Evolutionary conservation across 2,329 filamentous ascomycete genomes (phyloP), one percentile per base, ranked within the genome.

Genomic region (Calonectria leucothoes): DNA sequence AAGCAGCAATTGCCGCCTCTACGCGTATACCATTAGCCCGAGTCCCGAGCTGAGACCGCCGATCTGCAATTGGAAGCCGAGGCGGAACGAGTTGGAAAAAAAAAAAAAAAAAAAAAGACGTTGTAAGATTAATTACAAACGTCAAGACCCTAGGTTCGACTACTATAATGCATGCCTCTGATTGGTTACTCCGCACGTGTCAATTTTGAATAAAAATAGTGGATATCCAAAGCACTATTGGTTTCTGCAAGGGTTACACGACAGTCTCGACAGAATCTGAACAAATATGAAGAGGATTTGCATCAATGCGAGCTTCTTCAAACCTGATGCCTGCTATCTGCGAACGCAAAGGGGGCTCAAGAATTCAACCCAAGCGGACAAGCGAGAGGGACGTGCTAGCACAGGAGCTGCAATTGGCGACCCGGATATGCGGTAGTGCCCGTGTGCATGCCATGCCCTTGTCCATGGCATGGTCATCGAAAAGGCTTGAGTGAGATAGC

Each of bases 381-480:
- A 29, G 65, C 17, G 27, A 25, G 51, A 31, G 33, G 49, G 48
- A 57, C 65, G 65, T 67, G 65, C 59, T 37, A 48, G 20, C 15
- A 10, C 59, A 48, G 29, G n/a, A 23, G 39, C 35, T 67, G 20
- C 49, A 45, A 57, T 31, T 39, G 35, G 48, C 37, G 68, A 69
- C n/a, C 57, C 67, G 57, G 20, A 64, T 59, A 64, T 55, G 45
- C 33, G 45, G 57, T 45, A 63, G 55, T 63, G 55, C 45, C 67
- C 33, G 67, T 64, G 42, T 52, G 17, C 49, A 57, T 31, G 29
- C 57, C 61, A 57, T 57, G 37, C 59, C 49, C 49, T 70, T 66
- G 69, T 27, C 51, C 31, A 31, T 17, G 42, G 27, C 64, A 31
- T 17, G 42, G 27, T 55, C 61, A 45, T 55, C 64, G 20, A 39